phyloP scores from a whole-genome alignment of 176 grass and related monocot genomes.

The Carex kokanica region DNA sequence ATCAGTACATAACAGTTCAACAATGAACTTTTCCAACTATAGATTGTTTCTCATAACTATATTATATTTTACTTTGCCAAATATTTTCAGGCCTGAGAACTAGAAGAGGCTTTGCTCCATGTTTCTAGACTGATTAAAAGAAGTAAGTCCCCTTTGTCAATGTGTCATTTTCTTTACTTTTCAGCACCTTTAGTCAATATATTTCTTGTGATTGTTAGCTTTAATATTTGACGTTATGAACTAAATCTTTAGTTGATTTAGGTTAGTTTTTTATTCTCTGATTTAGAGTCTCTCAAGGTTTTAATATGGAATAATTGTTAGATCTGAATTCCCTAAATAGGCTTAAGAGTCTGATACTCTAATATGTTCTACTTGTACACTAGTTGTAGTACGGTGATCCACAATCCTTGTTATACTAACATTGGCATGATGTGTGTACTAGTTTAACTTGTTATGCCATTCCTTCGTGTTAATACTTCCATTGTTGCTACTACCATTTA shows the following conservation, averaged over 20 bases:
- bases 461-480: neutral
- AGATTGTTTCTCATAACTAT: neutral
- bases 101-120: neutral
- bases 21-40: neutral
- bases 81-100: slow-evolving; percentile 18
- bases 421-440: neutral
- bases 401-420: neutral
- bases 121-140: slow-evolving; percentile 1
- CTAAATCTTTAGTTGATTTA: slow-evolving; percentile 3
- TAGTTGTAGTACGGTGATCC: neutral
- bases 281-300: neutral
- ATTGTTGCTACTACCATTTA: neutral
- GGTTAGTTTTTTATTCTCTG: neutral
- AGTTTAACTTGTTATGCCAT: neutral
- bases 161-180: neutral
- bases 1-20: neutral
- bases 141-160: neutral
- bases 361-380: neutral
- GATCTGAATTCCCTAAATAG: neutral
- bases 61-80: neutral
- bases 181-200: neutral
- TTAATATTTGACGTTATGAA: neutral
- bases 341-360: neutral
- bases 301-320: neutral
- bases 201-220: neutral